These are phyloP conservation scores for Diaporthe velutina DNA, from an alignment of 2,329 filamentous ascomycete genomes.

Conservation along the genomic window DNA sequence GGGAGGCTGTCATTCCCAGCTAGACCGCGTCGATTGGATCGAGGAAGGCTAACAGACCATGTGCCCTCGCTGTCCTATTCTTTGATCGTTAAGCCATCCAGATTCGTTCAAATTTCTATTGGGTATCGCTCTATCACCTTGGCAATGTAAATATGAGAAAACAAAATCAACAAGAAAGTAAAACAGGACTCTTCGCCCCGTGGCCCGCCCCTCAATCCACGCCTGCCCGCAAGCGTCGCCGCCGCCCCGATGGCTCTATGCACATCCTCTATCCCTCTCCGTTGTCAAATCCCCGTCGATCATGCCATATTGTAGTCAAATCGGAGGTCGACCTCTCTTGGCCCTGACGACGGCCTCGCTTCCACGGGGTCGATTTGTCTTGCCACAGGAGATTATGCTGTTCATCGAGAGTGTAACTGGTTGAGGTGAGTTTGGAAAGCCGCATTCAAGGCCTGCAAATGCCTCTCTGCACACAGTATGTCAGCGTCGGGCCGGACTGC, in stretches of 20 bases:
- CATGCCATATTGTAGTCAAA: background rate
- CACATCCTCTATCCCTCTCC: background rate
- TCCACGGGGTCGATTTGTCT: background rate
- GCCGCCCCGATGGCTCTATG: background rate
- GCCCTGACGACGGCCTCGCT: background rate
- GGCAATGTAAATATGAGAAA: background rate
- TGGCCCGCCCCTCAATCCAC: background rate
- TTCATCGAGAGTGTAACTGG: conserved; percentile 30
- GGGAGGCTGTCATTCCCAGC: background rate
- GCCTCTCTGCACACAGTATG: conserved; percentile 19
- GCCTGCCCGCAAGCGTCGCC: conserved; percentile 11
- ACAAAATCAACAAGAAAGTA: background rate
- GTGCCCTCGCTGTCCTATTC: background rate
- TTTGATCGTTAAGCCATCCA: background rate
- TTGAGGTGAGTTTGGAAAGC: conserved; percentile 29
- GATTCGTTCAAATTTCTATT: background rate
- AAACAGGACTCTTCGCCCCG: background rate
- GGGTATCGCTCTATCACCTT: conserved; percentile 28
- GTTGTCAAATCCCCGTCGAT: background rate
- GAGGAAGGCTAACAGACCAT: background rate
- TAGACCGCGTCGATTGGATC: background rate
- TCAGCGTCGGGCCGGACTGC: background rate
- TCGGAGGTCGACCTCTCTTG: no score
- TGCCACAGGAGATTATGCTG: background rate
- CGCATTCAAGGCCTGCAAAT: conserved; percentile 38